Conservation (phyloP, 306 rosid species). For the Chamaecrista fasciculata region DNA sequence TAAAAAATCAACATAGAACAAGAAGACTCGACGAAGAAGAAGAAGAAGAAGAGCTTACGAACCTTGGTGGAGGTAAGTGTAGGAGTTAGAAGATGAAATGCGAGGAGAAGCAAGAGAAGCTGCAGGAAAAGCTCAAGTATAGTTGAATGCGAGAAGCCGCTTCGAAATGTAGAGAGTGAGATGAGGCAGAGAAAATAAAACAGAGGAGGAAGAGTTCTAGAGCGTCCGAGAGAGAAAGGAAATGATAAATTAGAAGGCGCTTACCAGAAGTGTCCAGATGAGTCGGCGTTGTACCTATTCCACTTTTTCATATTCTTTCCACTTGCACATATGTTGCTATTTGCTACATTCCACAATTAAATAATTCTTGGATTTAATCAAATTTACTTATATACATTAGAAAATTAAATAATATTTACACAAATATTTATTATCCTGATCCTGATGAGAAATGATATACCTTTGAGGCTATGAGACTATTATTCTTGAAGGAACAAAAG, state of each 20-base stretch:
- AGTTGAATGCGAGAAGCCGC: background rate
- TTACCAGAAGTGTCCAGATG: background rate
- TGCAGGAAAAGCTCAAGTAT: background rate
- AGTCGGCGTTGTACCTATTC: background rate
- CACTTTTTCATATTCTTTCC: too few species aligned
- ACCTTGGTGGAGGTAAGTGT: conserved; percentile 14
- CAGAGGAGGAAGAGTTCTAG: conserved; percentile 35
- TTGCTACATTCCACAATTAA: too few species aligned
- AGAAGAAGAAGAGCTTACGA: background rate
- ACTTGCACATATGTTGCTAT: too few species aligned
- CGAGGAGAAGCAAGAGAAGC: background rate
- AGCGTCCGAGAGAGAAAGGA: conserved; percentile 31
- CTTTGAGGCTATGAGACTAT: too few species aligned
- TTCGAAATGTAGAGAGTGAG: background rate
- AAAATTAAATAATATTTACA: too few species aligned
- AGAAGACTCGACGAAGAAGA: background rate
- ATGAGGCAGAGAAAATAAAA: background rate
- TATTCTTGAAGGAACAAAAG: too few species aligned
- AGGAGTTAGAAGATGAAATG: background rate
- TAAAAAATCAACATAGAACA: background rate
- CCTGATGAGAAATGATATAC: too few species aligned
- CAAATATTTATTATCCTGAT: too few species aligned
- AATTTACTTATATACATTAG: too few species aligned
- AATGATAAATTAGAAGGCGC: background rate
- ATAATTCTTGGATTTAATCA: too few species aligned